Base-by-base conservation (phyloP, 257 asterid species). In the Petunia axillaris region DNA sequence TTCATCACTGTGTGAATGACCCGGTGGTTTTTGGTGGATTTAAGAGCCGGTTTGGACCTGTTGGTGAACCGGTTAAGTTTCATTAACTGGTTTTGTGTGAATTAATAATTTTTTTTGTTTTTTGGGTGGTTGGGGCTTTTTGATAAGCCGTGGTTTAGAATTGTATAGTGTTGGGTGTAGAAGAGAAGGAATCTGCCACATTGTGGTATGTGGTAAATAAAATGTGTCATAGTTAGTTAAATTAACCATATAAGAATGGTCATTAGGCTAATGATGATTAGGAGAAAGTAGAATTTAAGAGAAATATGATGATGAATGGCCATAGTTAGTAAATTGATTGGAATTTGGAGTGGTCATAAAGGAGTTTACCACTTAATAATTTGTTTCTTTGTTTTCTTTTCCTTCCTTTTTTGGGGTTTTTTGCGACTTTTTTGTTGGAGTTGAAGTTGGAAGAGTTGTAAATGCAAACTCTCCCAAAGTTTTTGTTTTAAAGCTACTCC, bases 1-100 rank as follows among this genome's bases (percentile, higher is more conserved):
- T 95, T 59, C 99, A 95, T 83, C 93, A 63, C 41, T 95, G 99
- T 77, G 87, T 79, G 0, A 91, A 92, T 76, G 99, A 95, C 85
- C 85, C 86, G 82, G 88, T 86, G 14, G 58, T 92, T 36, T 50
- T 76, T 46, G 40, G 76, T 8, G 44, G 38, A 78, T 81, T 85
- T 80, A 36, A 75, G 55, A 38, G 87, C 53, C 85, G 81, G 81
- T 83, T 79, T 37, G 95, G 94, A 40, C 97, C 97, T 83, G 86
- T 95, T 67, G 53, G 74, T 0, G 84, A 89, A 85, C 93, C 91
- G 44, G 57, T 16, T 64, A 9, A 60, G 16, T 66, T 64, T 37
- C 7, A 37, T 1, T 8, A 8, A 63, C 15, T 1, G 46, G 16
- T 8, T 44, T 59, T 16, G 4, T 4, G 58, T 9, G 14, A 53